Percentiles rank a stretch among this genome's conserved stretches.
phyloP scores from a whole-genome alignment of 192 early-diverging fungal species.

The Paraglomus occultum region DNA sequence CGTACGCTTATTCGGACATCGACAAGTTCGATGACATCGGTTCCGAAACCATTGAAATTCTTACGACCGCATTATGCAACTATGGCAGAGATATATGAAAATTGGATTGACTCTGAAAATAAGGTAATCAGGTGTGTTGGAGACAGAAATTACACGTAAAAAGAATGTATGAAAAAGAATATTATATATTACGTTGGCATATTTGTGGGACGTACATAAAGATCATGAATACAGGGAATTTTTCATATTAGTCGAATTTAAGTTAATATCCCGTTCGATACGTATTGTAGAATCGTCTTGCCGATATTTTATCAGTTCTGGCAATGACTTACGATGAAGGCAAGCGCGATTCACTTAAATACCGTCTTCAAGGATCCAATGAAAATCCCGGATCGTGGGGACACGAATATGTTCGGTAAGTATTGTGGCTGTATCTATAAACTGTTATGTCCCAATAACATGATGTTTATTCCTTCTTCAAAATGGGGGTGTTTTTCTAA shows the following conservation, averaged over 20 bases:
- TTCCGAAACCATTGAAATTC: conserved; percentile 98
- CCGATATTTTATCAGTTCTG: conserved; percentile 95
- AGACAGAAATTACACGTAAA: not conserved
- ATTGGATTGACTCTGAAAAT: conserved; percentile 72
- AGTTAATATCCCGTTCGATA: not conserved
- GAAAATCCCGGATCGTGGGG: conserved; percentile 89
- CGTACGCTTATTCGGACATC: conserved; percentile 89
- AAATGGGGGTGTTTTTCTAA: not conserved
- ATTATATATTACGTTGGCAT: not conserved
- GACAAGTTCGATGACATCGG: conserved; percentile 98
- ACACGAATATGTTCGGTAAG: conserved; percentile 94
- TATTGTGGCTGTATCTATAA: not conserved
- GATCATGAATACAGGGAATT: not conserved
- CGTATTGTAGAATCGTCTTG: conserved; percentile 65
- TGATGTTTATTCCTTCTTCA: conserved; percentile 1
- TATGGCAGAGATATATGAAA: conserved; percentile 65
- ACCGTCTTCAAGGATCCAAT: conserved; percentile 80
- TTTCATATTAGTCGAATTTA: not conserved
- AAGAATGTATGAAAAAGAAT: not conserved
- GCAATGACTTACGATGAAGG: conserved; percentile 96
- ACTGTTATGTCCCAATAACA: not conserved
- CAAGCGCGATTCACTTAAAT: conserved; percentile 81
- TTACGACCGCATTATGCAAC: conserved; percentile 81
- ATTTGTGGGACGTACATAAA: too few relatives aligned
- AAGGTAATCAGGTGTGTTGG: conserved; percentile 53